Evolutionary conservation across 805 yeast species (phyloP).

Genomic region (Wickerhamiella sergipiensis): DNA sequence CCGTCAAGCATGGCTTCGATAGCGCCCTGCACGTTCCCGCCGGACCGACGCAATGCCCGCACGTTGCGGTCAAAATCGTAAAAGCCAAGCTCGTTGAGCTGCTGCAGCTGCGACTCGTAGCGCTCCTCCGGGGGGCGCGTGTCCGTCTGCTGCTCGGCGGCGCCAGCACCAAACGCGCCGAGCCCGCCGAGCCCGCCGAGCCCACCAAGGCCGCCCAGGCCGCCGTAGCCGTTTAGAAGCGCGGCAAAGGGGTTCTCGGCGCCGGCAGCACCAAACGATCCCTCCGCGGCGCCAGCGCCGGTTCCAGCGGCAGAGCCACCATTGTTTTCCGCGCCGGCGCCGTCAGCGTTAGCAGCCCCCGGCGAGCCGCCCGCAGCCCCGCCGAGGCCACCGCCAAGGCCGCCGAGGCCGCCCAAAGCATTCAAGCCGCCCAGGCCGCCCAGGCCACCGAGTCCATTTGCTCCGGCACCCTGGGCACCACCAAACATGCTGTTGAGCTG

Average conservation of each 20-base stretch:
- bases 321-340: not conserved
- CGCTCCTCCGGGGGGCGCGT: slow-evolving; percentile 70
- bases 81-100: slow-evolving; percentile 74
- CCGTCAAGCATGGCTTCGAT: slow-evolving; percentile 71
- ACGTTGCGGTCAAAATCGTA: slow-evolving; percentile 86
- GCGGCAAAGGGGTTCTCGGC: slow-evolving; percentile 4
- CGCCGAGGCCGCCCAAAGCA: slow-evolving; percentile 31
- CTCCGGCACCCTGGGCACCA: slow-evolving; percentile 28
- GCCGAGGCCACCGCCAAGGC: slow-evolving; percentile 17
- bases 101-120: slow-evolving; percentile 57
- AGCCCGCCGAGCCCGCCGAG: slow-evolving; percentile 18
- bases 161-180: slow-evolving; percentile 27
- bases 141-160: slow-evolving; percentile 28
- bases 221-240: slow-evolving; percentile 2
- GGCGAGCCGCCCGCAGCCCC: not conserved
- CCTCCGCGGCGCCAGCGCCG: slow-evolving; percentile 3
- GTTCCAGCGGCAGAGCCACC: slow-evolving; percentile 8
- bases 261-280: not conserved
- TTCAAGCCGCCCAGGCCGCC: slow-evolving; percentile 18
- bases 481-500: slow-evolving; percentile 32
- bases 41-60: slow-evolving; percentile 82
- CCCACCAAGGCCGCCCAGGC: slow-evolving; percentile 3
- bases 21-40: slow-evolving; percentile 97
- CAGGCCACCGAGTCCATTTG: slow-evolving; percentile 14
- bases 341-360: not conserved